Percentiles rank a stretch among this genome's conserved stretches.
Evolutionary conservation across 257 asterid species (phyloP).

Genomic region (Paulownia fortunei): DNA sequence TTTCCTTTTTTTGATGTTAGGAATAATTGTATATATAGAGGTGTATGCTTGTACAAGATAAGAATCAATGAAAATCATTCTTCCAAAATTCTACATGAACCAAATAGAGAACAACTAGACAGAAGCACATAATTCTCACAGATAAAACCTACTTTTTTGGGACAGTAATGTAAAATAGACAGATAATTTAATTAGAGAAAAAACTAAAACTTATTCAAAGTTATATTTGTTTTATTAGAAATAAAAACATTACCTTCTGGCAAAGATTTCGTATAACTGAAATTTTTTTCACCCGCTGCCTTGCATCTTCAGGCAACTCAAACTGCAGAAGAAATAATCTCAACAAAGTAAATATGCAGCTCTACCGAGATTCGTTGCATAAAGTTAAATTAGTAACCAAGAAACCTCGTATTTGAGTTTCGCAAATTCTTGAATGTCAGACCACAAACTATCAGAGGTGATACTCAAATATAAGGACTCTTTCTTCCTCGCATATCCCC

Average conservation of each 20-base stretch:
- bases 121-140: not conserved
- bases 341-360: slow-evolving; percentile 13
- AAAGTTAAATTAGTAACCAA: slow-evolving; percentile 14
- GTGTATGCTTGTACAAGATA: too few relatives aligned
- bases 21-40: too few relatives aligned
- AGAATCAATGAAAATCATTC: too few relatives aligned
- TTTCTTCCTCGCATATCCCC: slow-evolving; percentile 58
- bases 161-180: not conserved
- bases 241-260: slow-evolving; percentile 62
- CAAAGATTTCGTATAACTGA: slow-evolving; percentile 81
- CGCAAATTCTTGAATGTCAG: slow-evolving; percentile 78
- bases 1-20: too few relatives aligned
- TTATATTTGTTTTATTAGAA: not conserved
- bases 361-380: not conserved
- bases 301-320: slow-evolving; percentile 73
- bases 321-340: slow-evolving; percentile 52
- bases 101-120: not conserved
- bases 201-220: not conserved
- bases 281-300: slow-evolving; percentile 62
- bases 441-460: slow-evolving; percentile 82
- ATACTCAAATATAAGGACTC: slow-evolving; percentile 57
- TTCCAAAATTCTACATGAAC: too few relatives aligned
- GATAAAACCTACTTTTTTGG: not conserved
- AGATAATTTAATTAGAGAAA: slow-evolving; percentile 1
- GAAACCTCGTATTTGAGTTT: slow-evolving; percentile 81